A percentile compares a stretch with the other conserved stretches of the same genome.
Conservation (phyloP, 306 rosid genomes). For the Pterocarpus macrocarpus region DNA sequence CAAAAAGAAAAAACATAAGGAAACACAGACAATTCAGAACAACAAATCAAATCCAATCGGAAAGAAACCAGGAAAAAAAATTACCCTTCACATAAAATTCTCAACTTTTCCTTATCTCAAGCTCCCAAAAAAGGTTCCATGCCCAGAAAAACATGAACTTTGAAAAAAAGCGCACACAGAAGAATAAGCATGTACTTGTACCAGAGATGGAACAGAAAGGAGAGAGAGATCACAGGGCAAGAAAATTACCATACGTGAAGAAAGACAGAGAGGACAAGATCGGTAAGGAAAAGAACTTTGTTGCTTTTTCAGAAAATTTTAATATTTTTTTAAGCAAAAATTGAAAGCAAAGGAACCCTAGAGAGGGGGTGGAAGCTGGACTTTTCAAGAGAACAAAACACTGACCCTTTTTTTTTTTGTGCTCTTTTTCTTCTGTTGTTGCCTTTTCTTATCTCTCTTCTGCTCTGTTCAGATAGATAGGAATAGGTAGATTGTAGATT, state of each 20-base stretch:
- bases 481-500: constrained; percentile 58
- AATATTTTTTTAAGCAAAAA: constrained; percentile 25
- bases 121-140: constrained; percentile 42
- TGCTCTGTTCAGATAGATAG: constrained; percentile 52
- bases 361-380: constrained; percentile 36
- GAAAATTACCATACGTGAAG: constrained; percentile 58
- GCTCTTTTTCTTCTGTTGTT: not conserved
- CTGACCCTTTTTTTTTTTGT: constrained; percentile 9
- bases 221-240: constrained; percentile 36
- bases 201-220: constrained; percentile 26
- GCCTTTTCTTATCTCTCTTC: constrained; percentile 15
- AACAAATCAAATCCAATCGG: constrained; percentile 40
- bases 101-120: constrained; percentile 43
- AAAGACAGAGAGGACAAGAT: constrained; percentile 57
- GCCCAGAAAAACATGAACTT: constrained; percentile 44
- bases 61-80: constrained; percentile 7
- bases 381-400: constrained; percentile 49
- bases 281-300: constrained; percentile 44
- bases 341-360: constrained; percentile 53
- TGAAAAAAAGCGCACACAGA: not conserved
- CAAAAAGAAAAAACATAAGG: not conserved
- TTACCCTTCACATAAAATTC: constrained; percentile 34
- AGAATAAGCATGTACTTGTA: constrained; percentile 14
- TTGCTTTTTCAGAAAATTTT: constrained; percentile 42
- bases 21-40: constrained; percentile 25